Evolutionary conservation across 305 asterid genomes (phyloP), one percentile per base, ranked within the genome.

Genomic region (Fraxinus dipetala): DNA sequence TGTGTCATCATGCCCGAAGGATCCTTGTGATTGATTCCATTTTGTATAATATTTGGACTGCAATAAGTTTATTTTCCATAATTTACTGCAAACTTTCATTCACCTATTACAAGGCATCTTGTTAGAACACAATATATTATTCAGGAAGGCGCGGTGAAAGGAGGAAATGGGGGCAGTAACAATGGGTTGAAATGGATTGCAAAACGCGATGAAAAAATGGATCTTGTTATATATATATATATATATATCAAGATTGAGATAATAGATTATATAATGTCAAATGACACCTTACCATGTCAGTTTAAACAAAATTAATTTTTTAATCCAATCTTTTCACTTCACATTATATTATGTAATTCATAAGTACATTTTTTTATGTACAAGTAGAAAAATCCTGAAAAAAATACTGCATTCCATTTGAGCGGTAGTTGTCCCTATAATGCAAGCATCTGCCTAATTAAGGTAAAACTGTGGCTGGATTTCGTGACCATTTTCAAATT

Each of bases 21-120:
- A 77, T 67, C 72, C 81, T 48, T 80, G 75, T 78, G 69, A 48
- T 40, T 72, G 63, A 63, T 80, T 83, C 81, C 81, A 80, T 81
- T 81, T 79, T 84, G 86, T 84, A 84, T 75, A 82, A 83, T 85
- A 84, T 85, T 83, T 84, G 72, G 85, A 77, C 65, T 84, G 75
- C 34, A 35, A 63, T 78, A 67, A 48, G 79, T 69, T 69, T 63
- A 38, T 24, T 30, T 1, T 79, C 83, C 38, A 48, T 61, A 13
- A 43, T 69, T 18, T 65, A 74, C 36, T 79, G 54, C 48, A 20
- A 70, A 10, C 79, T 54, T 76, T 30, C 75, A 69, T 69, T 30
- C 40, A 4, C 22, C 4, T 67, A 24, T 24, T 24, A 63, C 14
- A 6, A 63, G 32, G 72, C 34, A 22, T 63, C 18, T 20, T 18